Percentiles rank a stretch among this genome's conserved stretches.
phyloP scores from a whole-genome alignment of 2,329 filamentous ascomycete species.

The Sodiomyces alkalinus region DNA sequence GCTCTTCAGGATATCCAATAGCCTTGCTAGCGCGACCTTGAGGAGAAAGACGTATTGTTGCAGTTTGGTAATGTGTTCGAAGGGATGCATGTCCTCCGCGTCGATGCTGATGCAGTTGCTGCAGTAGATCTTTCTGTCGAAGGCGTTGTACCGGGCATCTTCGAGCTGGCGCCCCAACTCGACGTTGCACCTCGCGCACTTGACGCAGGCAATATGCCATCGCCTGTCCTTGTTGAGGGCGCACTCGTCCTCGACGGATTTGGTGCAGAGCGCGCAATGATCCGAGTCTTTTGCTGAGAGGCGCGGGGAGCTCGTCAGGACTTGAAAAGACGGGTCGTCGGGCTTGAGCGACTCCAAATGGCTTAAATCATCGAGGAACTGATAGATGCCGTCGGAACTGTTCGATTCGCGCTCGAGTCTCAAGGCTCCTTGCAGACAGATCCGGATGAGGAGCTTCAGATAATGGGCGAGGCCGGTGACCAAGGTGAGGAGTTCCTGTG shows the following conservation, averaged over 20 bases:
- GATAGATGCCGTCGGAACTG: conserved; percentile 59
- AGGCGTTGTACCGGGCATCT: conserved; percentile 57
- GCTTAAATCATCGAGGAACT: conserved; percentile 71
- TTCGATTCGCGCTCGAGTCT: conserved; percentile 77
- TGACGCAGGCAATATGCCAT: conserved; percentile 74
- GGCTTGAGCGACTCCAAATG: conserved; percentile 66
- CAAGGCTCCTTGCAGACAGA: conserved; percentile 85
- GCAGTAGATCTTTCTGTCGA: conserved; percentile 58
- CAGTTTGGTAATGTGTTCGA: conserved; percentile 68
- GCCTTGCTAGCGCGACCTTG: conserved; percentile 74
- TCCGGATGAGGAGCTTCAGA: conserved; percentile 90
- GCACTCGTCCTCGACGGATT: conserved; percentile 91
- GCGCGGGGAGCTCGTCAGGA: conserved; percentile 47
- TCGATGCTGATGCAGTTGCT: conserved; percentile 44
- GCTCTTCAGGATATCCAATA: conserved; percentile 73
- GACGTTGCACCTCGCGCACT: conserved; percentile 48
- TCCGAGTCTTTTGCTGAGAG: conserved; percentile 68
- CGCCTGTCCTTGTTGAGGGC: conserved; percentile 57
- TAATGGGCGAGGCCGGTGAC: conserved; percentile 96
- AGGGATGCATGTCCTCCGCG: conserved; percentile 35
- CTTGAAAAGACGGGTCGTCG: conserved; percentile 53
- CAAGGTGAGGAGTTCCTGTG: conserved; percentile 91
- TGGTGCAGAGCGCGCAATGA: conserved; percentile 65
- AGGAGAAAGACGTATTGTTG: conserved; percentile 92
- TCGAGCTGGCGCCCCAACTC: conserved; percentile 54